Evolutionary conservation across 148 eudicot genomes (phyloP).

Genomic region (Polygonum aviculare): DNA sequence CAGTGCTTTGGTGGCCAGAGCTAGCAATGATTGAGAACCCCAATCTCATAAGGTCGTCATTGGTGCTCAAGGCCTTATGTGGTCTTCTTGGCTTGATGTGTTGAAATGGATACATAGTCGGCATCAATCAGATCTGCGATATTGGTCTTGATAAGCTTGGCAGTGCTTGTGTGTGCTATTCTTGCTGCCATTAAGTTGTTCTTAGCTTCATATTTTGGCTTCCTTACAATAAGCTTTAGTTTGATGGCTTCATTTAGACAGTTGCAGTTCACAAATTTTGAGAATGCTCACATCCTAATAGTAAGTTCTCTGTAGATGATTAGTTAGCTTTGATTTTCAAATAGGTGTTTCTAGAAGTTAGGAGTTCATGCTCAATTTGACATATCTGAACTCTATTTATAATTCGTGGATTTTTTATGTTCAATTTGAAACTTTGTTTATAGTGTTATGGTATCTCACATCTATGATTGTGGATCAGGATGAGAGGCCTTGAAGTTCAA

Average conservation of each 20-base stretch:
- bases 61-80: constrained; percentile 65
- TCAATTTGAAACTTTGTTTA: too few relatives aligned
- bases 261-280: neutral
- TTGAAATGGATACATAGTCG: constrained; percentile 96
- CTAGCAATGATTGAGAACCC: constrained; percentile 91
- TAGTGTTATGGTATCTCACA: too few relatives aligned
- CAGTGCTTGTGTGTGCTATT: constrained; percentile 29
- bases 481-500: too few relatives aligned
- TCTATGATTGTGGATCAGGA: too few relatives aligned
- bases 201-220: neutral
- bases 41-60: constrained; percentile 77
- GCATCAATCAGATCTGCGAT: constrained; percentile 99
- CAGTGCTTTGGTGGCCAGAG: constrained; percentile 91
- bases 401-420: too few relatives aligned
- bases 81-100: constrained; percentile 92
- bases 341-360: too few relatives aligned
- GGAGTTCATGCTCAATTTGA: too few relatives aligned
- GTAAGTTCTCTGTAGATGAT: neutral
- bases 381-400: too few relatives aligned
- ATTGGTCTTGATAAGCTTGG: constrained; percentile 99
- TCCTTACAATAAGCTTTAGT: neutral
- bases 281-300: neutral
- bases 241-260: neutral
- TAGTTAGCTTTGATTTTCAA: neutral
- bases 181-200: constrained; percentile 1